Evolutionary conservation across 768 basidiomycete species (phyloP).

Genomic region (Kwoniella sp.): DNA sequence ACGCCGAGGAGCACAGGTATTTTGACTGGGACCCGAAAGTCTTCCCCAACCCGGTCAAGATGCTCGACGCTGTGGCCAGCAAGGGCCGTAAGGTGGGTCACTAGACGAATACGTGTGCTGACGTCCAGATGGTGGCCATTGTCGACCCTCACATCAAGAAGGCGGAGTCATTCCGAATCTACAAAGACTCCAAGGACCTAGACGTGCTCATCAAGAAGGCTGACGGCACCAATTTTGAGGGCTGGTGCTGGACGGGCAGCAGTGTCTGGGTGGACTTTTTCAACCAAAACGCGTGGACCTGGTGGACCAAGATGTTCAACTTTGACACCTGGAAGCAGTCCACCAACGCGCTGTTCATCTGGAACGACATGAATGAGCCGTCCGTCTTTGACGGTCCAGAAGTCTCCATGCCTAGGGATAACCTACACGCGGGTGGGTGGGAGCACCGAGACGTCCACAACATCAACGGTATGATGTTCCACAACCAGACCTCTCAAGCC

Average conservation of each 20-base stretch:
- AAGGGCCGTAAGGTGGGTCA: constrained; percentile 70
- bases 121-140: constrained; percentile 86
- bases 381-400: constrained; percentile 99
- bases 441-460: constrained; percentile 98
- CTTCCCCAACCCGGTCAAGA: constrained; percentile 91
- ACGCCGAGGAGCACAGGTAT: constrained; percentile 88
- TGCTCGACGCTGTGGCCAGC: constrained; percentile 84
- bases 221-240: constrained; percentile 74
- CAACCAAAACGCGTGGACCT: constrained; percentile 80
- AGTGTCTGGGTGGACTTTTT: constrained; percentile 97
- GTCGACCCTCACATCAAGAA: constrained; percentile 95
- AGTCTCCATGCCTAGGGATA: constrained; percentile 73
- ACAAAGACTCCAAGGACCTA: constrained; percentile 75
- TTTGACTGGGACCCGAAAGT: constrained; percentile 90
- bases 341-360: constrained; percentile 79
- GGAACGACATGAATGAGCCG: constrained; percentile 99
- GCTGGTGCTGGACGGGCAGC: constrained; percentile 98
- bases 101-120: neutral
- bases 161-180: constrained; percentile 70
- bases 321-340: constrained; percentile 56
- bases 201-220: constrained; percentile 75
- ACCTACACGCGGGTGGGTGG: constrained; percentile 88
- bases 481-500: constrained; percentile 77
- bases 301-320: constrained; percentile 85
- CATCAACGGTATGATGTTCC: constrained; percentile 88